phyloP scores from a whole-genome alignment of 169 alveolate genomes.

The Plasmodium relictum region DNA sequence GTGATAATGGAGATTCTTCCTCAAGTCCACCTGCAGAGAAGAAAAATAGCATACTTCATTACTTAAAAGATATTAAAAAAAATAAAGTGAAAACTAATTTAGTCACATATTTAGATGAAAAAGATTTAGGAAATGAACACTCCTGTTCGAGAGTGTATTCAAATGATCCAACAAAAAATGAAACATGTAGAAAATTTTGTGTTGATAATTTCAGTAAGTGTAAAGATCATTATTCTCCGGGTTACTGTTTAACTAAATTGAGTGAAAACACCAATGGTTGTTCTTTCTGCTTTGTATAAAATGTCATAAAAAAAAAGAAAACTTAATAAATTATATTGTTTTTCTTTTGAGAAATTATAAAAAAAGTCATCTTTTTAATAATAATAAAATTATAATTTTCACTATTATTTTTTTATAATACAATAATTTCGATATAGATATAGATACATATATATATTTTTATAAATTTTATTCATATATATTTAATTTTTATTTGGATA shows the following conservation, averaged over 20 bases:
- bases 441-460: no score
- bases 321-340: not conserved
- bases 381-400: not conserved
- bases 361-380: no score
- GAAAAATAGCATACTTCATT: constrained; percentile 7
- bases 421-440: no score
- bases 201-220: constrained; percentile 20
- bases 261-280: constrained; percentile 10
- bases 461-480: no score
- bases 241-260: constrained; percentile 43
- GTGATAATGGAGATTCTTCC: not conserved
- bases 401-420: not conserved
- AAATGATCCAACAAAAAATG: not conserved
- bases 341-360: no score
- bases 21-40: not conserved
- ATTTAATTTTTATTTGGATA: no score
- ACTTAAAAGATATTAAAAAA: constrained; percentile 47
- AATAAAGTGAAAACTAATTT: not conserved
- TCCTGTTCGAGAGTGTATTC: constrained; percentile 34
- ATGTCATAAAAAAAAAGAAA: not conserved
- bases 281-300: constrained; percentile 34
- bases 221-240: constrained; percentile 34
- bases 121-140: constrained; percentile 17
- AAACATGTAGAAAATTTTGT: constrained; percentile 33
- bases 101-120: constrained; percentile 15